Evolutionary conservation across 176 grass and related monocot species (phyloP).

Genomic region (Sorghum bicolor): Sorghum_bicolor_NCBIv3 NC_012871.2:77592501-77593000

Average conservation of each 20-base stretch:
- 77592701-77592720: background rate
- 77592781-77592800: slow-evolving; percentile 57
- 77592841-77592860: slow-evolving; percentile 62
- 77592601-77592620: slow-evolving; percentile 43
- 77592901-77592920: slow-evolving; percentile 23
- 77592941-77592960: slow-evolving; percentile 35
- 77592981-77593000: slow-evolving; percentile 95
- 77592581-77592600: slow-evolving; percentile 60
- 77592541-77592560: slow-evolving; percentile 15
- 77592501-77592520: background rate
- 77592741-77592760: slow-evolving; percentile 20
- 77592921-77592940: slow-evolving; percentile 32
- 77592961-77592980: slow-evolving; percentile 79
- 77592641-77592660: slow-evolving; percentile 34
- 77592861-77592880: slow-evolving; percentile 45
- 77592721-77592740: background rate
- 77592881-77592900: slow-evolving; percentile 26
- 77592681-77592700: slow-evolving; percentile 43
- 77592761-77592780: slow-evolving; percentile 65
- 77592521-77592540: slow-evolving; percentile 13
- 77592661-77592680: slow-evolving; percentile 35
- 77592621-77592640: slow-evolving; percentile 40
- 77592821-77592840: slow-evolving; percentile 50
- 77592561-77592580: slow-evolving; percentile 58
- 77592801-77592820: slow-evolving; percentile 49